These are phyloP conservation scores for Nigrospora sphaerica DNA, from an alignment of 2,329 filamentous ascomycete species.

Conservation along the genomic window DNA sequence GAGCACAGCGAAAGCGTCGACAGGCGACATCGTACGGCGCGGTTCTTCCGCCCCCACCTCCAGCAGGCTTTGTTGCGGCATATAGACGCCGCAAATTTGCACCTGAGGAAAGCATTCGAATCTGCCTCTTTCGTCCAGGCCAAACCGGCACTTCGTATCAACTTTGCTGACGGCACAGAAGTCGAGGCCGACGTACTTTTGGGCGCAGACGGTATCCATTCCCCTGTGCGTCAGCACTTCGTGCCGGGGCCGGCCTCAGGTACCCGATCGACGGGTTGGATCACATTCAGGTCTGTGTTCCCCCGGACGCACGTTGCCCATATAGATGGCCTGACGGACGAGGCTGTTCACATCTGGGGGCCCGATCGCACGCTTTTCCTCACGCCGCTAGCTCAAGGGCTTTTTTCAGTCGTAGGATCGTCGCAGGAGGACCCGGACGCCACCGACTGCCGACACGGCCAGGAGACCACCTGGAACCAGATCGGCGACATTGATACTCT, in stretches of 20 bases:
- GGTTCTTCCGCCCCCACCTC: constrained; percentile 41
- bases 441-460: constrained; percentile 19
- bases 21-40: constrained; percentile 30
- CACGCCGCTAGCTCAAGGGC: constrained; percentile 29
- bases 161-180: constrained; percentile 38
- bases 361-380: constrained; percentile 35
- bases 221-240: constrained; percentile 34
- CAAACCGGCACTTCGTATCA: constrained; percentile 23
- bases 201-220: constrained; percentile 47
- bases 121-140: constrained; percentile 22
- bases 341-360: constrained; percentile 37
- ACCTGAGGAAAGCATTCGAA: constrained; percentile 33
- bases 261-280: constrained; percentile 34
- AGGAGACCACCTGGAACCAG: constrained; percentile 30
- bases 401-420: constrained; percentile 36
- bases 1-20: constrained; percentile 28
- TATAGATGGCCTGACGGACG: constrained; percentile 29
- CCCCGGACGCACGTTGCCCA: constrained; percentile 29
- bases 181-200: constrained; percentile 39
- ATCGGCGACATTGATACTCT: constrained; percentile 27
- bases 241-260: constrained; percentile 30
- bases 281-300: constrained; percentile 37
- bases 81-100: constrained; percentile 31
- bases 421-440: constrained; percentile 28
- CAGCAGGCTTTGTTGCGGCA: constrained; percentile 39